Evolutionary conservation across 306 rosid species (phyloP).

Genomic region (Hippophae rhamnoides): DNA sequence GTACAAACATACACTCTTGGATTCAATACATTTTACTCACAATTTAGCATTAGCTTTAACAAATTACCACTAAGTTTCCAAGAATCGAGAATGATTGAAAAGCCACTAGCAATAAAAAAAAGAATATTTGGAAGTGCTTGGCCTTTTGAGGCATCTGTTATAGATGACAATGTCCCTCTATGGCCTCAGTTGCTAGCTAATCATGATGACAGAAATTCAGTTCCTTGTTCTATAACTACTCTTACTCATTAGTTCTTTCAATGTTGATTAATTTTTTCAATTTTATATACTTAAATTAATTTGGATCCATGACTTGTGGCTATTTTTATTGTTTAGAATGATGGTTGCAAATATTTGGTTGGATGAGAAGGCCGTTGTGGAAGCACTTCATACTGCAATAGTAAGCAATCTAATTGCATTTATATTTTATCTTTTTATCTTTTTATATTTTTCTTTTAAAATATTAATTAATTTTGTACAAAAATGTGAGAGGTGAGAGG

Average conservation of each 20-base stretch:
- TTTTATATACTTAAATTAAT: background rate
- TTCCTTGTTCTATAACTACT: conserved; percentile 32
- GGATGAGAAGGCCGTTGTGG: conserved; percentile 41
- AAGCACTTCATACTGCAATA: conserved; percentile 52
- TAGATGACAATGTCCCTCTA: conserved; percentile 43
- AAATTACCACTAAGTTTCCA: conserved; percentile 54
- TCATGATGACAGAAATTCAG: background rate
- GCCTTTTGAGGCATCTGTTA: conserved; percentile 52
- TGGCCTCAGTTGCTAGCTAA: conserved; percentile 45
- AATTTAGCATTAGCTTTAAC: background rate
- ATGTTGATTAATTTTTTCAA: background rate
- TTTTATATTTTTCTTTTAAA: background rate
- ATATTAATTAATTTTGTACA: conserved; percentile 17
- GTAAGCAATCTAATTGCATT: conserved; percentile 10
- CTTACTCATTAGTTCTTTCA: background rate
- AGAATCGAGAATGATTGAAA: conserved; percentile 44
- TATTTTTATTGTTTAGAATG: conserved; percentile 23
- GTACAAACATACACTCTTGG: too few relatives aligned
- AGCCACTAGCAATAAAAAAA: conserved; percentile 43
- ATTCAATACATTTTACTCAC: too few relatives aligned
- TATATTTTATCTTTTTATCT: background rate
- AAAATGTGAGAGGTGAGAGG: conserved; percentile 42
- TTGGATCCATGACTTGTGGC: background rate
- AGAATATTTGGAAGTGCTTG: conserved; percentile 77
- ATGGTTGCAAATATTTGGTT: conserved; percentile 60